Conservation (phyloP, 1,139 yeast genomes). For the Debaryomyces psychrophilus region DNA sequence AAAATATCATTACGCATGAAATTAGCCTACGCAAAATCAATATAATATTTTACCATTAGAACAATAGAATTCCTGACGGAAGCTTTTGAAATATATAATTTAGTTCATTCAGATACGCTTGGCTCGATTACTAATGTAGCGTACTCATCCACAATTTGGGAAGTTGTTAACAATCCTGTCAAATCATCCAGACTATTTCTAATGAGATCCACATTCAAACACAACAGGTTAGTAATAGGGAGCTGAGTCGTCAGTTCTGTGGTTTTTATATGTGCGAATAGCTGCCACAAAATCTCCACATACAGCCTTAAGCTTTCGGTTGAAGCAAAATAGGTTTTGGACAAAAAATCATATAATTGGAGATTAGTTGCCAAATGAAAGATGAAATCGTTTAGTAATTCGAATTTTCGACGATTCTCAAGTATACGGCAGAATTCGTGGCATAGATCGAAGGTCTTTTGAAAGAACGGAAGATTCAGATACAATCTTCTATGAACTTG, state of each 20-base stretch:
- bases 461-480: neutral
- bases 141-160: conserved; percentile 28
- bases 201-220: conserved; percentile 27
- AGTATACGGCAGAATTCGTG: neutral
- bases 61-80: no score
- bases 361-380: neutral
- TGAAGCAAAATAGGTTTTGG: conserved; percentile 31
- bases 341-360: neutral
- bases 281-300: conserved; percentile 31
- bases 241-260: conserved; percentile 15
- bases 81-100: neutral
- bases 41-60: neutral
- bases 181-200: neutral
- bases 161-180: conserved; percentile 28
- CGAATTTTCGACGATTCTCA: neutral
- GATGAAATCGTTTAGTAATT: neutral
- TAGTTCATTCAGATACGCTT: conserved; percentile 14
- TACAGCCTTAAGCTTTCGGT: conserved; percentile 31
- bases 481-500: neutral
- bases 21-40: neutral
- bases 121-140: conserved; percentile 29
- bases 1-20: no score
- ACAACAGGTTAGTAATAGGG: conserved; percentile 22
- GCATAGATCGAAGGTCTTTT: neutral
- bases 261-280: conserved; percentile 26